Evolutionary conservation across 164 flowering plant species (phyloP), one percentile per base, ranked within the genome.

Genomic region (Malania oleifera): DNA sequence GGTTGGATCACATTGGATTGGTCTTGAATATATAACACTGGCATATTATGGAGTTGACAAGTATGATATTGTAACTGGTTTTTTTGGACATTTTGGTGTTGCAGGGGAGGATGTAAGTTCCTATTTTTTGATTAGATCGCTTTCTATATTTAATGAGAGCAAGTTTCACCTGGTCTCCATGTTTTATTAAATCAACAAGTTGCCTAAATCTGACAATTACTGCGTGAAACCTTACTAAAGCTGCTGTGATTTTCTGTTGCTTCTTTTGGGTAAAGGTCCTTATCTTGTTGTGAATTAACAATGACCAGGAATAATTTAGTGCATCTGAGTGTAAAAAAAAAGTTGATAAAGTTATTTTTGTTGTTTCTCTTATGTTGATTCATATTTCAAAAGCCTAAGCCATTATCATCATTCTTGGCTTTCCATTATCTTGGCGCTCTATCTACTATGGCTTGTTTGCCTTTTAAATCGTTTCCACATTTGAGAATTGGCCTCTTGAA

Each of bases 71-170:
- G 69, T 64, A 23, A 60, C 63, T 0, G 69, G 52, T 15, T 66
- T n/a, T n/a, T n/a, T 59, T 24, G 60, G 60, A 0, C 69, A 66
- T 39, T 66, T 66, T 45, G 69, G 64, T 1, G 45, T 77, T 55
- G 74, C 66, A 14, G 76, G 71, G 8, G 79, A 74, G 29, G 68
- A 77, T 74, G 78, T 77, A 59, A 67, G 77, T 64, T 59, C 15
- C 27, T 26, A 31, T 35, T 46, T 9, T n/a, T 12, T 39, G 18
- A 50, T 8, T 50, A 31, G n/a, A 54, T 19, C 1, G 43, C 38
- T 9, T 56, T 26, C 3, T 56, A n/a, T n/a, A 17, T 26, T 41
- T 41, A n/a, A 4, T 4, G 22, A 13, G 28, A 52, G 9, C 38
- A 52, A 27, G 56, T 9, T 5, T 34, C 38, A 7, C 35, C 38